phyloP scores from a whole-genome alignment of 257 asterid species.

The Gentiana macrophylla region DNA sequence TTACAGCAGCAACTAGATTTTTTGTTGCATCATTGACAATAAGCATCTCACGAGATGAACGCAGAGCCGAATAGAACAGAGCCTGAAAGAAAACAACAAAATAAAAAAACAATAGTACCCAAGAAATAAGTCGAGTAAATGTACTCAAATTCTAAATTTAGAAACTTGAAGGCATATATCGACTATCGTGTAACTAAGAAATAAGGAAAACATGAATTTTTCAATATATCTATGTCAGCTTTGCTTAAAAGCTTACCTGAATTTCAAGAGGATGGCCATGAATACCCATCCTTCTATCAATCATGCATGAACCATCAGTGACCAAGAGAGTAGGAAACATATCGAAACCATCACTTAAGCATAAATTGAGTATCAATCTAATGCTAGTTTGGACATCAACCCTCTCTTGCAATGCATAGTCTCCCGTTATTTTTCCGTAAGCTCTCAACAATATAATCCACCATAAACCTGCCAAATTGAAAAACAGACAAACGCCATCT shows the following conservation, averaged over 20 bases:
- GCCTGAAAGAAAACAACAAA: slow-evolving; percentile 29
- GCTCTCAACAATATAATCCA: slow-evolving; percentile 78
- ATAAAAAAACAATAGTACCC: not conserved
- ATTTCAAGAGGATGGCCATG: slow-evolving; percentile 76
- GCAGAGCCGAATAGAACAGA: slow-evolving; percentile 62
- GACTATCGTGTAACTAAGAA: not conserved
- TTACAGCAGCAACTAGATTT: slow-evolving; percentile 47
- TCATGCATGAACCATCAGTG: slow-evolving; percentile 83
- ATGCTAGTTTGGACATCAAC: slow-evolving; percentile 79
- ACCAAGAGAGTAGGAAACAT: slow-evolving; percentile 77
- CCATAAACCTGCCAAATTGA: slow-evolving; percentile 50
- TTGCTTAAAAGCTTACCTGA: slow-evolving; percentile 27
- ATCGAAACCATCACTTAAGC: slow-evolving; percentile 63
- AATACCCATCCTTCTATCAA: slow-evolving; percentile 70
- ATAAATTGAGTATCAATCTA: slow-evolving; percentile 42
- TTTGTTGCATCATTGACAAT: slow-evolving; percentile 48
- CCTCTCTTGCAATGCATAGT: slow-evolving; percentile 60
- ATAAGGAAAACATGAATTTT: too few relatives aligned
- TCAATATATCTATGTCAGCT: too few relatives aligned
- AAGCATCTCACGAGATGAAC: slow-evolving; percentile 65
- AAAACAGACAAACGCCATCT: not conserved
- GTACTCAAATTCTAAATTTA: not conserved
- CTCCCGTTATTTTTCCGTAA: slow-evolving; percentile 72
- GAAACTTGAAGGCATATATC: not conserved
- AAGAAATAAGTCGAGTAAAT: too few relatives aligned